Base-by-base conservation (phyloP, 2,329 filamentous ascomycete species). In the Lasiodiplodia citricola region DNA sequence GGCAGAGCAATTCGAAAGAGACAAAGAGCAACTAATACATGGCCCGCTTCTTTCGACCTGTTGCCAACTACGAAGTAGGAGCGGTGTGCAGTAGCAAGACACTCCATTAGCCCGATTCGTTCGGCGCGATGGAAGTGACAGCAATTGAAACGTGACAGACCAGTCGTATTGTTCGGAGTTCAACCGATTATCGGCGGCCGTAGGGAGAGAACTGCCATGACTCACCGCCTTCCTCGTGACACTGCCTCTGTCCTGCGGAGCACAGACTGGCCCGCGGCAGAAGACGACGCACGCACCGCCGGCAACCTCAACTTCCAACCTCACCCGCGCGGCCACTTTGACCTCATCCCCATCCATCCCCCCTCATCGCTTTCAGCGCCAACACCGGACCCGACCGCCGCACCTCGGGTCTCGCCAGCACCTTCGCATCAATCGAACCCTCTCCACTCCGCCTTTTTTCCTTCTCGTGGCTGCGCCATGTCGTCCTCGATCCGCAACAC, bases 241-340 rank as follows among this genome's bases (percentile, higher is more conserved):
- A 21, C 31, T 11, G 18, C 16, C n/a, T 47, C n/a, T 47, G n/a
- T 47, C 44, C 51, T 54, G 25, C 44, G n/a, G 44, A 47, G 44
- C 44, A 21, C 44, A 47, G 44, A 18, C 51, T 28, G 25, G 51
- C 51, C 51, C 51, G 51, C 51, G 16, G 25, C n/a, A 47, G 44
- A 47, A n/a, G 10, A 18, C 54, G 31, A 23, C 55, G 35, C 55
- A 58, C 55, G 35, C 31, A 58, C 55, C 55, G 55, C 35, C 55
- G 55, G 55, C 35, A 58, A 58, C 55, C 47, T 52, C 62, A 55
- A 65, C 62, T 57, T 66, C 50, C 37, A 66, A 55, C 37, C 25
- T 47, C 38, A 66, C 18, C 51, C 51, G 28, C 35, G n/a, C 38
- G 11, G 31, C 55, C 28, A 37, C 31, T 44, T 44, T 44, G 31